A percentile compares a stretch with the other conserved stretches of the same genome.
Evolutionary conservation across 331 rosid species (phyloP).

Genomic region (Quercus lobata): DNA sequence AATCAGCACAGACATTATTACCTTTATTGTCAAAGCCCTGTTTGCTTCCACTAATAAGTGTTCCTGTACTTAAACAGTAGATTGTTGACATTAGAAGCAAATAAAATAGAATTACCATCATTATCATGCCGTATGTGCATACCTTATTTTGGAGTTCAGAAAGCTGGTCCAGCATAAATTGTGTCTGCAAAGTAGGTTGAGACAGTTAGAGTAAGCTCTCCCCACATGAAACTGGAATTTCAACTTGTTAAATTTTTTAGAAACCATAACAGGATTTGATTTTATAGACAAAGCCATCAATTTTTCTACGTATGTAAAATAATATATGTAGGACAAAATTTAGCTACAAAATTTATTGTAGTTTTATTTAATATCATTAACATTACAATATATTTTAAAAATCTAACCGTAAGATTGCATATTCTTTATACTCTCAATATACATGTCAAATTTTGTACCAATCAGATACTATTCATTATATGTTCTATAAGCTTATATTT

Average conservation of each 20-base stretch:
- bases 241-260: background rate
- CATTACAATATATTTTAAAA: no score
- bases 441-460: accelerated
- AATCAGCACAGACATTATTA: conserved; percentile 26
- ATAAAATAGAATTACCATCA: background rate
- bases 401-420: accelerated
- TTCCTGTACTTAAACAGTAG: conserved; percentile 48
- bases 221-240: background rate
- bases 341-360: accelerated
- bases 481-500: no score
- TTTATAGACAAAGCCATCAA: background rate
- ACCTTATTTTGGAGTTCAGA: conserved; percentile 91
- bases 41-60: conserved; percentile 76
- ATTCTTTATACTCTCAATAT: no score
- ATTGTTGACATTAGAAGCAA: background rate
- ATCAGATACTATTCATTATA: no score
- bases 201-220: background rate
- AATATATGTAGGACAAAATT: no score
- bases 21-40: conserved; percentile 77
- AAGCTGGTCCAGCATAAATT: conserved; percentile 89
- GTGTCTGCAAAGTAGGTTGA: conserved; percentile 65
- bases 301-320: background rate
- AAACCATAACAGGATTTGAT: background rate
- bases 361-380: no score
- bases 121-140: background rate